These are phyloP conservation scores for Aspergillus sp. DNA, from an alignment of 2,329 filamentous ascomycete genomes.

Conservation along the genomic window DNA sequence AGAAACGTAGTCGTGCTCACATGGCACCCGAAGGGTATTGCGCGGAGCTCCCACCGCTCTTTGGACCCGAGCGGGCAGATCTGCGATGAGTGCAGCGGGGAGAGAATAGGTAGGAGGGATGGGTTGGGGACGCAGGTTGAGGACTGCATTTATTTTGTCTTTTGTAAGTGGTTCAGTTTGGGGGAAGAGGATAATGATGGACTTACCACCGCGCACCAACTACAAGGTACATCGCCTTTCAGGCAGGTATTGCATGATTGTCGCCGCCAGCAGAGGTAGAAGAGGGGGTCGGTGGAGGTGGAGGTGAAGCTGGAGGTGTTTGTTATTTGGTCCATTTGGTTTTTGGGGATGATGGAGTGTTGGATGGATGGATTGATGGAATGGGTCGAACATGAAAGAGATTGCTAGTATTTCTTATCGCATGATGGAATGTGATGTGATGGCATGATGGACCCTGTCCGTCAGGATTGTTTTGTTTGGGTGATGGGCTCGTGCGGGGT, in stretches of 20 bases:
- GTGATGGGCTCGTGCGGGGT: neutral
- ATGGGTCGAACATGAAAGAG: too few relatives aligned
- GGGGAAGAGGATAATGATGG: too few relatives aligned
- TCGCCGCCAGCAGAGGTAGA: constrained; percentile 38
- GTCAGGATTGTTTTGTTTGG: neutral
- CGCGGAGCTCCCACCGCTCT: constrained; percentile 47
- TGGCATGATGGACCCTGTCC: neutral
- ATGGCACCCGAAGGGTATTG: constrained; percentile 41
- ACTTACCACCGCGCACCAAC: constrained; percentile 43
- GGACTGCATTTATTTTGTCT: constrained; percentile 24
- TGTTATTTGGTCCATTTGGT: neutral
- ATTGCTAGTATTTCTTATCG: neutral
- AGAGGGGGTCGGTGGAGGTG: constrained; percentile 25
- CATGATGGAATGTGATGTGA: neutral
- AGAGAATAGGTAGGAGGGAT: constrained; percentile 39
- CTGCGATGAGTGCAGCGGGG: constrained; percentile 35
- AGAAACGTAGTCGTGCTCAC: constrained; percentile 45
- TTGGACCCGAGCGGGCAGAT: constrained; percentile 44
- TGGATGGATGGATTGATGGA: neutral
- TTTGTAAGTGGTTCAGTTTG: too few relatives aligned
- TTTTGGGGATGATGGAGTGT: neutral
- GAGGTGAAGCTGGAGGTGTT: neutral
- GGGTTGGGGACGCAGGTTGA: constrained; percentile 44
- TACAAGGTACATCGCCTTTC: constrained; percentile 35
- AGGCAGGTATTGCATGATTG: constrained; percentile 40